Percentiles rank a stretch among this genome's conserved stretches.
phyloP scores from a whole-genome alignment of 2,329 filamentous ascomycete genomes.

The Purpureocillium takamizusanense region DNA sequence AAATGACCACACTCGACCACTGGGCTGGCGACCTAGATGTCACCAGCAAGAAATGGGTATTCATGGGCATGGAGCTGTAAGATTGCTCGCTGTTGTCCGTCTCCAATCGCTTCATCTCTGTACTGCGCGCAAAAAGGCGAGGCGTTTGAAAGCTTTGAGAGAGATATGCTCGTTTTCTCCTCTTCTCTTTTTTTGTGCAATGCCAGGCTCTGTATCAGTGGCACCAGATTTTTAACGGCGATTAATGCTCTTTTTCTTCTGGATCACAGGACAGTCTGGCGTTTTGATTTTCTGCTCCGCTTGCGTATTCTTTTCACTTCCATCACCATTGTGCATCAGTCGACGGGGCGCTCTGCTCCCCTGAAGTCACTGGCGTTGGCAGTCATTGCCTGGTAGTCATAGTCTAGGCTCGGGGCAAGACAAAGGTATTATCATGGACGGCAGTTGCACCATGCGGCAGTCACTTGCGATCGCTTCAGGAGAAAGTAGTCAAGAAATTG shows the following conservation, averaged over 20 bases:
- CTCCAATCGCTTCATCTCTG: slow-evolving; percentile 8
- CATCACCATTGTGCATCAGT: slow-evolving; percentile 1
- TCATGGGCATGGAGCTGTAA: slow-evolving; percentile 82
- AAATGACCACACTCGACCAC: slow-evolving; percentile 67
- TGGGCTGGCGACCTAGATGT: slow-evolving; percentile 59
- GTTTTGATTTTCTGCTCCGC: background rate
- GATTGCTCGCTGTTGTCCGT: slow-evolving; percentile 8
- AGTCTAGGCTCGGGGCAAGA: background rate
- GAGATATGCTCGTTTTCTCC: slow-evolving; percentile 4
- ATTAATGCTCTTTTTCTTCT: background rate
- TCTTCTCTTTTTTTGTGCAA: slow-evolving; percentile 8
- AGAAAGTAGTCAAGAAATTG: too few species aligned
- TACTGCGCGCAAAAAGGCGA: too few species aligned
- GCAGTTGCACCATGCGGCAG: too few species aligned
- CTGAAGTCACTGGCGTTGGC: background rate
- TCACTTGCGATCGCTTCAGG: too few species aligned
- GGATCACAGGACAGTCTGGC: background rate
- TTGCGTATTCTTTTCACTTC: slow-evolving; percentile 2
- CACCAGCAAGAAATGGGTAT: slow-evolving; percentile 72
- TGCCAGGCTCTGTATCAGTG: background rate
- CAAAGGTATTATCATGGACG: background rate
- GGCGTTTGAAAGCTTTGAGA: too few species aligned
- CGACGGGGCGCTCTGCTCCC: too few species aligned
- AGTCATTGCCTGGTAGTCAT: background rate
- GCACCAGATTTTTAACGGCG: background rate